Conservation (phyloP, 306 rosid genomes). For the Cucurbita argyrosperma region DNA sequence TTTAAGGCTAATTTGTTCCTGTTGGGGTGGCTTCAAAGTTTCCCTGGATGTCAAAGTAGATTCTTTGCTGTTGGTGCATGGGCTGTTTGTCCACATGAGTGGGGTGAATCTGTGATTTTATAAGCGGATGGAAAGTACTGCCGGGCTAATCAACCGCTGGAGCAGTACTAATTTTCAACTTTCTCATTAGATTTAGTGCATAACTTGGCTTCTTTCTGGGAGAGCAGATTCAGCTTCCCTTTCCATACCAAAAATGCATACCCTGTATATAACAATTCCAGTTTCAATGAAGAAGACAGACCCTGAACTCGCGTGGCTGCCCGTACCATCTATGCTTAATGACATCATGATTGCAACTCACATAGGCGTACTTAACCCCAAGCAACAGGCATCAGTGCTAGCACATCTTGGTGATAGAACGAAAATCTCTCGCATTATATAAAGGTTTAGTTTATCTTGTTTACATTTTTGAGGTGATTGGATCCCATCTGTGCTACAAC, state of each 20-base stretch:
- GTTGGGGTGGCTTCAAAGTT: conserved; percentile 5
- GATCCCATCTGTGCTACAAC: conserved; percentile 4
- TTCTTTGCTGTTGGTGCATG: neutral
- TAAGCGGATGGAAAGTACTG: neutral
- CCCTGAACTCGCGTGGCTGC: neutral
- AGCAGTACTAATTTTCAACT: neutral
- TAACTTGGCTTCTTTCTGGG: conserved; percentile 3
- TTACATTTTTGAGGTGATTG: neutral
- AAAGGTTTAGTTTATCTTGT: conserved; percentile 1
- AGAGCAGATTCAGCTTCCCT: conserved; percentile 3
- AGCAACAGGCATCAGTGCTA: neutral
- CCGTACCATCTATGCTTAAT: neutral
- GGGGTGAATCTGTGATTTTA: neutral
- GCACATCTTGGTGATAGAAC: neutral
- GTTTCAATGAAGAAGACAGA: conserved; percentile 4
- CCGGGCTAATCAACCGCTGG: neutral
- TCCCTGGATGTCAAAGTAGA: conserved; percentile 3
- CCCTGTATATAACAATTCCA: conserved; percentile 1
- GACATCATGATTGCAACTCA: neutral
- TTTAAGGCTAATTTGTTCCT: conserved; percentile 1
- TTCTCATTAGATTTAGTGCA: conserved; percentile 7
- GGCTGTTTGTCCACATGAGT: neutral
- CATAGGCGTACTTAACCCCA: neutral
- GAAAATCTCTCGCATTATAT: neutral
- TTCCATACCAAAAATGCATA: neutral